Conservation (phyloP, 495 filamentous ascomycete genomes). For the Neurospora intermedia region DNA sequence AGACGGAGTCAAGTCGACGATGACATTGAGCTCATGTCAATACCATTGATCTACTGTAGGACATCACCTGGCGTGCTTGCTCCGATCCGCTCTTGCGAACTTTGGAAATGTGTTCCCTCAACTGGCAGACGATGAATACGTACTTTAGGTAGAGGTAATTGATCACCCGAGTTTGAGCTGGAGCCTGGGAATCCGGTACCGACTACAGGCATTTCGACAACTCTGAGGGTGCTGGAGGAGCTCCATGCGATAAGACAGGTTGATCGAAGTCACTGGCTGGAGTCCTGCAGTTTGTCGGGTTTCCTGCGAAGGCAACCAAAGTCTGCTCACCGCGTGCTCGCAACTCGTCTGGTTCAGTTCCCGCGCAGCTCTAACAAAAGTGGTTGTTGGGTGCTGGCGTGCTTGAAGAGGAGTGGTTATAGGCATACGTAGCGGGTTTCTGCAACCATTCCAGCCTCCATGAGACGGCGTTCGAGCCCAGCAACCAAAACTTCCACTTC, state of each 20-base stretch:
- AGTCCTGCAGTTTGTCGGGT: not conserved
- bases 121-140: not conserved
- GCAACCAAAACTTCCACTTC: too few relatives aligned
- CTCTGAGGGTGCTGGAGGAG: too few relatives aligned
- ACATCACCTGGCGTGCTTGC: too few relatives aligned
- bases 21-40: not conserved
- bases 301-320: not conserved
- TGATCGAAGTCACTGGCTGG: not conserved
- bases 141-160: too few relatives aligned
- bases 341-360: too few relatives aligned
- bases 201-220: not conserved
- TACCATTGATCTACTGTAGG: too few relatives aligned
- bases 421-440: not conserved
- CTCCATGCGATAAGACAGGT: not conserved
- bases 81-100: not conserved
- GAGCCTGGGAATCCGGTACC: not conserved
- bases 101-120: not conserved
- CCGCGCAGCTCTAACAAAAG: not conserved
- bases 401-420: not conserved
- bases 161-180: not conserved
- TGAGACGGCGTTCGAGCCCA: too few relatives aligned
- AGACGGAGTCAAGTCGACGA: not conserved
- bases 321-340: not conserved
- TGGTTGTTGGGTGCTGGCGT: not conserved
- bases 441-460: not conserved